These are phyloP conservation scores for Pleodorina starrii DNA, from an alignment of 139 green algal genomes.

Conservation along the genomic window DNA sequence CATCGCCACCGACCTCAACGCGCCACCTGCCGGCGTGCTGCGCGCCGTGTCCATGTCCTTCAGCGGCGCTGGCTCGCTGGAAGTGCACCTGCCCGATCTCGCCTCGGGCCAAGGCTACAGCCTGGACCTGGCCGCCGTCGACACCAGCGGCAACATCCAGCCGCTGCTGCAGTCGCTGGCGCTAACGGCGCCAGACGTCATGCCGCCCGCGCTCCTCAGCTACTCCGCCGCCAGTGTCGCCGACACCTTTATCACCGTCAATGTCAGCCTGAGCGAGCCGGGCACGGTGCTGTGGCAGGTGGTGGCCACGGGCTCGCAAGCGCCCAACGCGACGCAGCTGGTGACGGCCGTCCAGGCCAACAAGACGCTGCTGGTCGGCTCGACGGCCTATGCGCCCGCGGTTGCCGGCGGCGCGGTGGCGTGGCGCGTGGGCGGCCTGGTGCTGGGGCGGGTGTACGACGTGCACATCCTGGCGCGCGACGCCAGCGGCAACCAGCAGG, in stretches of 20 bases:
- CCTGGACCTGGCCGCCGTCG: constrained; percentile 37
- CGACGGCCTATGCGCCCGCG: background rate
- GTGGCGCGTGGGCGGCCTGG: constrained; percentile 1
- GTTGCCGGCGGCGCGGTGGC: background rate
- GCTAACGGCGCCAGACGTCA: constrained; percentile 50
- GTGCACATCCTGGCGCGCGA: constrained; percentile 37
- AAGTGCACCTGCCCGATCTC: background rate
- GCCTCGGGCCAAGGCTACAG: constrained; percentile 18
- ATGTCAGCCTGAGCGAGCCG: constrained; percentile 49
- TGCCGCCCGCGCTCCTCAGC: constrained; percentile 45
- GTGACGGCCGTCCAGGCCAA: background rate
- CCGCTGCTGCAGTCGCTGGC: background rate
- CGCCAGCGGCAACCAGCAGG: constrained; percentile 43
- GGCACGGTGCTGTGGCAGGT: constrained; percentile 31
- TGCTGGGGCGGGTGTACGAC: constrained; percentile 46
- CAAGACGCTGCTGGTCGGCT: background rate
- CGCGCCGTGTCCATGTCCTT: background rate
- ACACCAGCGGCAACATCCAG: constrained; percentile 50
- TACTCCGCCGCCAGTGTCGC: background rate
- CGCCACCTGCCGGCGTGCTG: background rate
- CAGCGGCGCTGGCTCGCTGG: background rate
- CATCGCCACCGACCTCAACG: background rate
- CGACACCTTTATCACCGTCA: constrained; percentile 50
- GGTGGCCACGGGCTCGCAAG: background rate
- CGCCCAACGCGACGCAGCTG: background rate